A percentile compares a stretch with the other conserved stretches of the same genome.
Conservation (phyloP, 805 yeast species). For the Pichia phayaonensis region DNA sequence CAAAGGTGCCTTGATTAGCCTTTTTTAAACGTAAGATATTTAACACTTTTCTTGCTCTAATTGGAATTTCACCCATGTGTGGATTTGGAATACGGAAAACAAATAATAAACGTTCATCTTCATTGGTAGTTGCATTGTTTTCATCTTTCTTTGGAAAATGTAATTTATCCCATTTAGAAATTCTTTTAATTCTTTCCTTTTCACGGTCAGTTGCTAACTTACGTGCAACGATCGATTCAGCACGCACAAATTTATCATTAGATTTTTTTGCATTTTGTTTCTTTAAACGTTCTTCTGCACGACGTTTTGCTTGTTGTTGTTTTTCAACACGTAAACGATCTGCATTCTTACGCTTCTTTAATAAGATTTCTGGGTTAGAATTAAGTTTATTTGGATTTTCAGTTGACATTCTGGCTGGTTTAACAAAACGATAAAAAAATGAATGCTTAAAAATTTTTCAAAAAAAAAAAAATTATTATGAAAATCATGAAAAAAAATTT, state of each 20-base stretch:
- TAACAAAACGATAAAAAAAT: background rate
- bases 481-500: background rate
- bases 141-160: slow-evolving; percentile 16
- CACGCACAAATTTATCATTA: slow-evolving; percentile 56
- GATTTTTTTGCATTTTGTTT: slow-evolving; percentile 34
- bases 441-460: background rate
- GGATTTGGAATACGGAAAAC: slow-evolving; percentile 64
- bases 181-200: slow-evolving; percentile 56
- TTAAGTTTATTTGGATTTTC: slow-evolving; percentile 23
- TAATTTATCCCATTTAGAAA: slow-evolving; percentile 43
- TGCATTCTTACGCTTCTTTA: slow-evolving; percentile 72
- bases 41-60: slow-evolving; percentile 53
- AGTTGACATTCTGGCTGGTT: background rate
- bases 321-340: slow-evolving; percentile 67
- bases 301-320: slow-evolving; percentile 55
- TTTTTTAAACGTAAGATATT: slow-evolving; percentile 52
- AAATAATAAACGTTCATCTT: slow-evolving; percentile 44
- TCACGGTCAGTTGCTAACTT: slow-evolving; percentile 61
- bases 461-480: background rate
- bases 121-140: slow-evolving; percentile 24
- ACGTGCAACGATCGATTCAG: slow-evolving; percentile 65
- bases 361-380: slow-evolving; percentile 68
- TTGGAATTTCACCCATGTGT: slow-evolving; percentile 56
- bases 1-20: slow-evolving; percentile 63
- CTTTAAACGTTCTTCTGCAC: slow-evolving; percentile 37